phyloP scores from a whole-genome alignment of 352 stramenopile genomes.

The Phytophthora capsici region DNA sequence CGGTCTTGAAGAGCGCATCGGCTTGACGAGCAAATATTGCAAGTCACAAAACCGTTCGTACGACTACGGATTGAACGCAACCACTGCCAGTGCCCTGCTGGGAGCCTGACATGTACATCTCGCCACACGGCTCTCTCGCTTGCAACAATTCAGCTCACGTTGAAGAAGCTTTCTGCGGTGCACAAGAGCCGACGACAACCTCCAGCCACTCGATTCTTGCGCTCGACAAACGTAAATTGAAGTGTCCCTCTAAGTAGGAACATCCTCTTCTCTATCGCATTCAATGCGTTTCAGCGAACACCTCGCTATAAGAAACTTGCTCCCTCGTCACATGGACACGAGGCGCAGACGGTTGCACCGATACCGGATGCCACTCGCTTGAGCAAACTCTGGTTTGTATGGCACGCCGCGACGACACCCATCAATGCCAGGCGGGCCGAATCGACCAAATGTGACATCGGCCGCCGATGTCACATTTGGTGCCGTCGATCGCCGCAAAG shows the following conservation, averaged over 20 bases:
- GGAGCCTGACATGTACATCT: not conserved
- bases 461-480: slow-evolving; percentile 5
- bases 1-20: slow-evolving; percentile 1
- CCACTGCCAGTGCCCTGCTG: too few relatives aligned
- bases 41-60: not conserved
- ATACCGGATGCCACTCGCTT: slow-evolving; percentile 15
- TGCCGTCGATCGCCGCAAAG: not conserved
- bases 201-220: not conserved
- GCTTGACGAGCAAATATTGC: not conserved
- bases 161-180: not conserved
- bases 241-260: slow-evolving; percentile 8
- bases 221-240: slow-evolving; percentile 15
- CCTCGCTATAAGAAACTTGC: slow-evolving; percentile 1
- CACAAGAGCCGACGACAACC: not conserved
- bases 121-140: not conserved
- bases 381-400: slow-evolving; percentile 13
- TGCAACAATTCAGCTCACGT: not conserved
- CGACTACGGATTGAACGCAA: too few relatives aligned
- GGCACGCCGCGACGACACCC: slow-evolving; percentile 5
- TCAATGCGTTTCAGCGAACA: not conserved
- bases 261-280: not conserved
- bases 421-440: slow-evolving; percentile 11
- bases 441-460: too few relatives aligned
- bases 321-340: slow-evolving; percentile 22
- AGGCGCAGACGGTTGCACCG: slow-evolving; percentile 12